Evolutionary conservation across 768 basidiomycete genomes (phyloP), one percentile per base, ranked within the genome.

Genomic region (Rubroboletus satanas): DNA sequence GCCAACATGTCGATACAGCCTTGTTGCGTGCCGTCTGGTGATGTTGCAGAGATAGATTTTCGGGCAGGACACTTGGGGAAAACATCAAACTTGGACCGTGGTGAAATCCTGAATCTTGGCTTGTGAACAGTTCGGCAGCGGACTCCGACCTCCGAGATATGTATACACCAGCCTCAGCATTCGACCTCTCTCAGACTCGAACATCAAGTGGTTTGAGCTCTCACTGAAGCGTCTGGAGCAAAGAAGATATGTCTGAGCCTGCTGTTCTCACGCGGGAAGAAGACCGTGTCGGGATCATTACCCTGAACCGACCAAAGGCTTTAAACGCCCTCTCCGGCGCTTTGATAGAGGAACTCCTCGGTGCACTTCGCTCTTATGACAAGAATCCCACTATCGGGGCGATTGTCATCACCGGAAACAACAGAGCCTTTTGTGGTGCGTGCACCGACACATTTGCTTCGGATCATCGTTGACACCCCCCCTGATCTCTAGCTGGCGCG

Each of bases 401-500:
- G 1, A 82, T 98, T 60, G 91, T 98, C n/a, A 67, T 98, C 53
- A 97, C 93, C 0, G 96, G 96, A 1, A 89, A 84, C 35, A 87
- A 87, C 56, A 88, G 79, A 69, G 93, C 91, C 1, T 98, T 98
- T 68, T 60, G 57, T 32, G 57, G 60, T 63, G 45, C 38, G 62
- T 35, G 11, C 8, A 15, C 4, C 7, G 12, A 21, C 23, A 15
- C 23, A 5, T 6, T 5, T 7, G 18, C 6, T n/a, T 18, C 6
- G 9, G 4, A 17, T 51, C 45, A 32, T 21, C 0, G 12, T 10
- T n/a, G 45, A 44, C 23, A 6, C 21, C 33, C 1, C 5, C 10
- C 23, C 10, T 29, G 11, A 35, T 39, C 7, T 21, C 10, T 31
- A 61, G 93, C 94, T 59, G 93, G 96, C 2, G 96, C 96, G 12